Evolutionary conservation across 139 green algal genomes (phyloP).

Genomic region (Micractinium sp.): DNA sequence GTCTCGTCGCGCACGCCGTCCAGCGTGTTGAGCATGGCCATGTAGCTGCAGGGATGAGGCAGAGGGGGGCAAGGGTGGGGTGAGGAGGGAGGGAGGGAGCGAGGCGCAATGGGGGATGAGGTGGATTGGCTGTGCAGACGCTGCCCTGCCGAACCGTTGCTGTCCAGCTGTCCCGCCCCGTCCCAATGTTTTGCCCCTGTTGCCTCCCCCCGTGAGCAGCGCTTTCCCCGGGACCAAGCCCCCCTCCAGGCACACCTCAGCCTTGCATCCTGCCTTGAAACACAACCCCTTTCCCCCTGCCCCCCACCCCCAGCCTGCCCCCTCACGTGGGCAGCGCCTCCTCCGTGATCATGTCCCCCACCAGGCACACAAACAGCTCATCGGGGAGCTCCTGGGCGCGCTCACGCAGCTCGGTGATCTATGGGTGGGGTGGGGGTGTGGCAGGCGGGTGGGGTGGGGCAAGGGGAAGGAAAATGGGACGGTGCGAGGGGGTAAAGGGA

Average conservation of each 20-base stretch:
- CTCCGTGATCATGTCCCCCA: conserved; percentile 86
- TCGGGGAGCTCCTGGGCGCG: conserved; percentile 85
- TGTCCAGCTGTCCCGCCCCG: too few relatives aligned
- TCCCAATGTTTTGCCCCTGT: too few relatives aligned
- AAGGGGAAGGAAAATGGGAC: not conserved
- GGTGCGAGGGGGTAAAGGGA: too few relatives aligned
- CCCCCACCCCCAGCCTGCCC: not conserved
- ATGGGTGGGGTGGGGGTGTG: not conserved
- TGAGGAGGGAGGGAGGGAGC: too few relatives aligned
- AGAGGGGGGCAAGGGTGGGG: not conserved
- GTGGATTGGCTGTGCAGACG: too few relatives aligned
- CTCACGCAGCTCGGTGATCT: conserved; percentile 88
- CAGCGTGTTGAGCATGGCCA: conserved; percentile 99
- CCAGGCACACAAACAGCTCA: conserved; percentile 95
- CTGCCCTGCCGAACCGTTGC: too few relatives aligned
- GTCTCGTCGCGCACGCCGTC: conserved; percentile 82
- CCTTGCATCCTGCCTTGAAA: too few relatives aligned
- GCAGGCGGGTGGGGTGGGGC: not conserved
- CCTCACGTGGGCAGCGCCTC: conserved; percentile 94
- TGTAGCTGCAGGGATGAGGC: conserved; percentile 75
- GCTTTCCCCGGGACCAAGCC: too few relatives aligned
- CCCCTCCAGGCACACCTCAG: too few relatives aligned
- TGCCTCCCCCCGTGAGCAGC: too few relatives aligned
- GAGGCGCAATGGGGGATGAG: too few relatives aligned
- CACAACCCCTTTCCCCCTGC: too few relatives aligned